phyloP scores from a whole-genome alignment of 2,329 filamentous ascomycete genomes.

The Sclerotinia minor region DNA sequence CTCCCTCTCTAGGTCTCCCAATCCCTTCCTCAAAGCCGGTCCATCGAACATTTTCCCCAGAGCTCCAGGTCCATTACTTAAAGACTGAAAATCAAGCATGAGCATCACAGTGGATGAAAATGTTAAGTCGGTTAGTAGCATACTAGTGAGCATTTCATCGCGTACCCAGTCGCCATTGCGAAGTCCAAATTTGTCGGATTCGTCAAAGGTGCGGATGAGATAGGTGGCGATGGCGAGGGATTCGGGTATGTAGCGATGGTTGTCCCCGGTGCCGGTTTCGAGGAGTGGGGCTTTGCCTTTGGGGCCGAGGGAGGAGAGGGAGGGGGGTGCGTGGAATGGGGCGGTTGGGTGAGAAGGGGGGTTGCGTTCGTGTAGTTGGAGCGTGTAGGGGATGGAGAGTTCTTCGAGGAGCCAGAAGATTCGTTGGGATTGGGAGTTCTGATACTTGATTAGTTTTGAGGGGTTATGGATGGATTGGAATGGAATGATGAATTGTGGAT shows the following conservation, averaged over 20 bases:
- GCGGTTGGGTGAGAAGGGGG: slow-evolving; percentile 48
- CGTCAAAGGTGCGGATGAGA: slow-evolving; percentile 42
- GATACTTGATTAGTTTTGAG: neutral
- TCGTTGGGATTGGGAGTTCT: slow-evolving; percentile 65
- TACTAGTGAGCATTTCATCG: slow-evolving; percentile 38
- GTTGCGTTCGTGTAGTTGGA: slow-evolving; percentile 70
- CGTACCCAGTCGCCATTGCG: slow-evolving; percentile 39
- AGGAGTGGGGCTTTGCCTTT: slow-evolving; percentile 85
- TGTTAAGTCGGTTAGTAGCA: slow-evolving; percentile 33
- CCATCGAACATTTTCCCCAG: slow-evolving; percentile 25
- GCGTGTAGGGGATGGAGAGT: slow-evolving; percentile 70
- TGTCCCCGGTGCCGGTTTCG: slow-evolving; percentile 38
- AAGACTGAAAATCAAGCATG: slow-evolving; percentile 32
- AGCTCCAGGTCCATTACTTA: slow-evolving; percentile 25
- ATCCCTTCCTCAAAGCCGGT: slow-evolving; percentile 26
- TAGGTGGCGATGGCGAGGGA: slow-evolving; percentile 40
- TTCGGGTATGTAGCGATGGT: slow-evolving; percentile 37
- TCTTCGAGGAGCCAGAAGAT: slow-evolving; percentile 70
- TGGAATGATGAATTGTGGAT: neutral
- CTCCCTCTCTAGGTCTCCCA: slow-evolving; percentile 32
- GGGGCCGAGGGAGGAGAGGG: slow-evolving; percentile 70
- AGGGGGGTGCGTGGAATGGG: slow-evolving; percentile 63
- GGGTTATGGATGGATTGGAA: neutral
- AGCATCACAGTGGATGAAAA: slow-evolving; percentile 30
- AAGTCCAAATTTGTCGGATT: slow-evolving; percentile 36